Evolutionary conservation across 2,329 filamentous ascomycete species (phyloP), one percentile per base, ranked within the genome.

Genomic region (Fusarium setosum): DNA sequence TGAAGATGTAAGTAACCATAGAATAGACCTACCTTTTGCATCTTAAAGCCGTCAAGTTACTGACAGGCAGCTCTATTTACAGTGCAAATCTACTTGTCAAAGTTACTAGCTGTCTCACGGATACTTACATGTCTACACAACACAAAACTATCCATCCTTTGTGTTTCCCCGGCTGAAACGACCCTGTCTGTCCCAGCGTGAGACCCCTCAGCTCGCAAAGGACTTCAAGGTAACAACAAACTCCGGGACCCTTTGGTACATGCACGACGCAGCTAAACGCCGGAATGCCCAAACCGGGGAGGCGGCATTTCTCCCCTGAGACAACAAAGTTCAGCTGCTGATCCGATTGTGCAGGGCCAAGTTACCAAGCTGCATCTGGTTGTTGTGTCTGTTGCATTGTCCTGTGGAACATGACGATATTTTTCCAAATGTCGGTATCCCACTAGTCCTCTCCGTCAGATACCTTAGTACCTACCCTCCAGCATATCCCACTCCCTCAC

Each of bases 231-330:
- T 29, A 10, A 24, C 24, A 3, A 24, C 29, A 24, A 32, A 31
- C 45, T 26, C 12, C 29, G 41, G n/a, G 53, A 63, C 48, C 63
- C 44, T 65, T 54, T 26, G n/a, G 37, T 57, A 50, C 51, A 65
- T 65, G 29, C 26, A n/a, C n/a, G 41, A 32, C 40, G 31, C 45
- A 53, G 34, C 18, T 17, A 8, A 37, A 37, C 32, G 32, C 34
- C 48, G 15, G 13, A 20, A 41, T 32, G 13, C 47, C 41, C 26
- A 29, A 29, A 20, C 35, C 18, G 24, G 38, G 35, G 29, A 56
- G 45, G 32, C 41, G 44, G 37, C 40, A 29, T 48, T 37, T 53
- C 23, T 35, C 26, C 32, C 40, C 44, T 31, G 35, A 38, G 56
- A 49, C 38, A 47, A 29, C n/a, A n/a, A 37, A 34, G 21, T 26